Evolutionary conservation across 345 rosid genomes (phyloP).

Genomic region (Cardamine occulta): DNA sequence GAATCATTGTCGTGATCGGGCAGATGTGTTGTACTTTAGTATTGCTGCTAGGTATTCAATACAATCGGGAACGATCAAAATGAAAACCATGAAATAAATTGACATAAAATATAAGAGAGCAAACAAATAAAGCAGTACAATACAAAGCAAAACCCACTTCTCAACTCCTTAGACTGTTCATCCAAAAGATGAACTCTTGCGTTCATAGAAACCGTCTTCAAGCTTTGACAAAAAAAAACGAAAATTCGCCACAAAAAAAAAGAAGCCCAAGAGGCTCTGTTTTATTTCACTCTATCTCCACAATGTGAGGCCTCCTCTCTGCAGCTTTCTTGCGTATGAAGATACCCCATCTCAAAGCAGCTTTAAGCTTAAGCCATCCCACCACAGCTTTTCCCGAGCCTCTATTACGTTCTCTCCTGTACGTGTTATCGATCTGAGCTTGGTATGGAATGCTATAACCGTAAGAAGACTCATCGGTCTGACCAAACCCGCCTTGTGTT

Average conservation of each 20-base stretch:
- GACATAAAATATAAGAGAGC: constrained; percentile 14
- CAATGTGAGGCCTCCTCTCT: constrained; percentile 83
- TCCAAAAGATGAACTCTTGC: constrained; percentile 39
- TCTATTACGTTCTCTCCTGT: constrained; percentile 44
- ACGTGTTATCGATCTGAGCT: constrained; percentile 50
- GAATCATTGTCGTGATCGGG: too few relatives aligned
- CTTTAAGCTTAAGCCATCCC: constrained; percentile 93
- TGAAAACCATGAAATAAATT: not conserved
- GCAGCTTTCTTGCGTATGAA: constrained; percentile 94
- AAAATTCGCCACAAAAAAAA: not conserved
- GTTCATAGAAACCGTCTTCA: constrained; percentile 14
- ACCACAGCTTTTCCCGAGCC: constrained; percentile 92
- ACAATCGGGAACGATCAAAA: not conserved
- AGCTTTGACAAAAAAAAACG: not conserved
- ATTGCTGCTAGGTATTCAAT: too few relatives aligned
- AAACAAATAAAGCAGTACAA: constrained; percentile 26
- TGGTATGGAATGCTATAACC: constrained; percentile 58
- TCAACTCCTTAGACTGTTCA: constrained; percentile 29
- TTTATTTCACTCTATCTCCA: constrained; percentile 62
- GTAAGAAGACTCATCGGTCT: constrained; percentile 59
- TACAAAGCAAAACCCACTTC: constrained; percentile 21
- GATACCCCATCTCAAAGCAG: constrained; percentile 95
- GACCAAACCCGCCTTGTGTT: constrained; percentile 54
- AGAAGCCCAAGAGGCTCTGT: not conserved
- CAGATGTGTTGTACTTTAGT: too few relatives aligned